These are phyloP conservation scores for Psidium friedrichsthalianum DNA, from an alignment of 345 rosid genomes.

Conservation along the genomic window DNA sequence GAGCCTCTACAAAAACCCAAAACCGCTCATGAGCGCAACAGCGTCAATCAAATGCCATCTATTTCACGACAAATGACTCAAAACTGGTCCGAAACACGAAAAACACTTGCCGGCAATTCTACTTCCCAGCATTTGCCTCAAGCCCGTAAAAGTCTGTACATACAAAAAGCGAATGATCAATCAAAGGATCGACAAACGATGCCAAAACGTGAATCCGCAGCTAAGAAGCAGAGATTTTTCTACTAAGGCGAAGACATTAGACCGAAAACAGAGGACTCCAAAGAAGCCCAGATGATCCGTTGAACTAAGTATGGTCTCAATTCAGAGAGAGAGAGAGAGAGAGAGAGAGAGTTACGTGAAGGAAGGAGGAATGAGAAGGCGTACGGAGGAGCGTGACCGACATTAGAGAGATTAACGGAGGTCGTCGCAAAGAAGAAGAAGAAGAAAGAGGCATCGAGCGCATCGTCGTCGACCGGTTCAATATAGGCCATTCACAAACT, in stretches of 20 bases:
- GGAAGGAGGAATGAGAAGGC: neutral
- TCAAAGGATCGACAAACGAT: neutral
- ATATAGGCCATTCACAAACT: neutral
- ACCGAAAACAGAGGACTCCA: neutral
- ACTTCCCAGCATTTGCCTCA: slow-evolving; percentile 12
- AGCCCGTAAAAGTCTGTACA: slow-evolving; percentile 13
- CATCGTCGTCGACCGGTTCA: neutral
- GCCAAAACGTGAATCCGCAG: neutral
- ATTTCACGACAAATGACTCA: neutral
- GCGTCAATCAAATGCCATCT: neutral
- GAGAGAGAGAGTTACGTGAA: neutral
- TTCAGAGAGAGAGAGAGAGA: neutral
- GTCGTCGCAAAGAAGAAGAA: neutral
- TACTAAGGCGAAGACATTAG: neutral
- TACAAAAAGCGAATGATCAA: neutral
- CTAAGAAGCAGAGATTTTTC: neutral
- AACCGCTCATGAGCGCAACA: neutral
- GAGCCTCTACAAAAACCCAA: slow-evolving; percentile 5
- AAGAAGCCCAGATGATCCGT: neutral
- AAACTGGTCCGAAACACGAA: neutral
- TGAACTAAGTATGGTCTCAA: neutral
- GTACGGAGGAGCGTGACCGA: neutral
- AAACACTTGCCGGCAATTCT: slow-evolving; percentile 22
- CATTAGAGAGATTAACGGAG: neutral
- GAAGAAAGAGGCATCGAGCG: neutral